Base-by-base conservation (phyloP, 441 rosid species). In the Adansonia rubrostipa region DNA sequence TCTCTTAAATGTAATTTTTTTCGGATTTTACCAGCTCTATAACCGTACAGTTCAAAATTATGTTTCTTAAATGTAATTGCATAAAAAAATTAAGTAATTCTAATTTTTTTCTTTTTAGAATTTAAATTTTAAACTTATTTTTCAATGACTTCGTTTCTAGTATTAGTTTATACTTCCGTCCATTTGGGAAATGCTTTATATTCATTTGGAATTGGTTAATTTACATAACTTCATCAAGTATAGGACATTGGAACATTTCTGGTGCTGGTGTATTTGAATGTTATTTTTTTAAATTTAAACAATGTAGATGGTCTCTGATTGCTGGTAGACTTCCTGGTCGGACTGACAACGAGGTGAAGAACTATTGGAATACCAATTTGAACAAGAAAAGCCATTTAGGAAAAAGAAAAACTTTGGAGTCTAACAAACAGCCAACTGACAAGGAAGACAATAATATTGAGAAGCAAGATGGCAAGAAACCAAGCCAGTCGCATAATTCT, bases 281-380 rank as follows among this genome's bases (percentile, higher is more conserved):
- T 0, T 40, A 8, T 7, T 4, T 17, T 42, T 65, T 65, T n/a
- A 0, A 1, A 42, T 2, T 36, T 44, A 2, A 4, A 5, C 8
- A 53, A 9, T 33, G 28, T 57, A 89, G 92, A 53, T 90, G 92
- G 94, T 88, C 94, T 28, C 74, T 90, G 75, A 90, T 90, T 1
- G 92, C 92, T 0, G 92, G 94, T 61, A 87, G 92, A n/a, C 90
- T 89, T 72, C 91, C 94, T 0, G 94, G 92, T 75, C 85, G 94
- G 48, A 90, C 91, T 4, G 94, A 90, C 60, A 90, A 90, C 24
- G 94, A 90, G 76, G 90, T 89, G 76, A 87, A 90, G 84, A 90
- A 90, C 86, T 89, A 88, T 77, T 90, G 94, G 94, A 89, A 90
- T 80, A 89, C 92, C 9, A 90, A 89, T 89, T 80, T 89, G 83